Conservation (phyloP, 164 flowering plant species). For the Saururus chinensis region DNA sequence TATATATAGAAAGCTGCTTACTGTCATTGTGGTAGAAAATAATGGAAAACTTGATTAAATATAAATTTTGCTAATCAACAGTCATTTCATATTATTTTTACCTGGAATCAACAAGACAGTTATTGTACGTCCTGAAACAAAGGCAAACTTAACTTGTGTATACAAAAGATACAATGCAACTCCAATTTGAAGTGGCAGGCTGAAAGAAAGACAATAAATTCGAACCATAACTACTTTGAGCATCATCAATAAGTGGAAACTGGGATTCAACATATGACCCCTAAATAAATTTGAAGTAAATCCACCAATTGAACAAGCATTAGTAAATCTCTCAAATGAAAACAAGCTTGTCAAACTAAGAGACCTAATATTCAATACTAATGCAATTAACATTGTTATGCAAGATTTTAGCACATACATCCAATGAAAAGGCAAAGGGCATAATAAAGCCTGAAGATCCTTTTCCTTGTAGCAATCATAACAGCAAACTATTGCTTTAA, state of each 20-base stretch:
- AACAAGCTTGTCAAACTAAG: too few relatives aligned
- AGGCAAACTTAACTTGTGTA: slow-evolving; percentile 92
- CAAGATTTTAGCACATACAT: background rate
- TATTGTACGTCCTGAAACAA: slow-evolving; percentile 73
- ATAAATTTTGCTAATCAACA: too few relatives aligned
- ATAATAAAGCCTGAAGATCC: too few relatives aligned
- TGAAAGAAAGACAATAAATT: slow-evolving; percentile 15
- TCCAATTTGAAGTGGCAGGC: slow-evolving; percentile 93
- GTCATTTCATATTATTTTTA: slow-evolving; percentile 10
- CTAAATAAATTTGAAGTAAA: background rate
- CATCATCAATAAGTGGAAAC: background rate
- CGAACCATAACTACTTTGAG: background rate
- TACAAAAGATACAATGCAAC: slow-evolving; percentile 78
- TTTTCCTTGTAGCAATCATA: background rate
- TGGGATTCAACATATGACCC: background rate
- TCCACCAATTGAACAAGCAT: too few relatives aligned
- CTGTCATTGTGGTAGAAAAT: too few relatives aligned
- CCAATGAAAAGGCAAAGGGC: too few relatives aligned
- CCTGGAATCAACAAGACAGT: slow-evolving; percentile 91
- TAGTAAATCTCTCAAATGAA: too few relatives aligned
- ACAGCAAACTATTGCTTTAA: too few relatives aligned
- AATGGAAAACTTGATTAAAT: too few relatives aligned
- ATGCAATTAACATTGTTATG: background rate
- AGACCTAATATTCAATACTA: background rate
- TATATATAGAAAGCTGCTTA: too few relatives aligned